Evolutionary conservation across 305 asterid species (phyloP), one percentile per base, ranked within the genome.

Genomic region (Solanum chacoense): DNA sequence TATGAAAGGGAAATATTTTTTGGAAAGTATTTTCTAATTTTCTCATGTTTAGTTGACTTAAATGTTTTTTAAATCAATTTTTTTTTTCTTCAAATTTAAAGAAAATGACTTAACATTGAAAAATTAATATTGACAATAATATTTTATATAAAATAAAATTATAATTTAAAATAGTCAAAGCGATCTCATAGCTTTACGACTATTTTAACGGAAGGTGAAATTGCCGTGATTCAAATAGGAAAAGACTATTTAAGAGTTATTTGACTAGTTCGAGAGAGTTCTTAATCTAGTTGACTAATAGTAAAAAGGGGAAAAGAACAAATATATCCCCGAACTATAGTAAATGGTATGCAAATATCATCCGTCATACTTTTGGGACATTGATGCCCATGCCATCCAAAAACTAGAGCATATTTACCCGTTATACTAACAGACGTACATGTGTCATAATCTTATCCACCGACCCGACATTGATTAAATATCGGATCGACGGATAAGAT

Each of bases 331-430:
- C 3, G 1, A 16, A 16, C 0, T 50, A 50, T 16, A 18, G 9
- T 16, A 50, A 50, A 16, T 50, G 9, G 0, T 16, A 50, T 50
- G 9, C 4, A 14, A 6, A 50, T 16, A 2, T 2, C 8, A 1
- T 50, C 0, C n/a, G 9, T 16, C 1, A 16, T 16, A 50, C 0
- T 50, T 16, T 50, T 16, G 65, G 4, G 4, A 50, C 8, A 50
- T 6, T 50, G 8, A 6, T 14, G 22, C 3, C n/a, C 0, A 0
- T 50, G 3, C 3, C 1, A 0, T 50, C 0, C 3, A 50, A 50
- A 18, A 50, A 6, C 4, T 50, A 50, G 4, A 50, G 8, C 65
- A 6, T 50, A 50, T 16, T 50, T 50, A 50, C 9, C n/a, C 9
- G 16, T 16, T 50, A 16, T 50, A 50, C 9, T 50, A 50, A 50